Evolutionary conservation across 345 rosid species (phyloP).

Genomic region (Gossypium arboreum): DNA sequence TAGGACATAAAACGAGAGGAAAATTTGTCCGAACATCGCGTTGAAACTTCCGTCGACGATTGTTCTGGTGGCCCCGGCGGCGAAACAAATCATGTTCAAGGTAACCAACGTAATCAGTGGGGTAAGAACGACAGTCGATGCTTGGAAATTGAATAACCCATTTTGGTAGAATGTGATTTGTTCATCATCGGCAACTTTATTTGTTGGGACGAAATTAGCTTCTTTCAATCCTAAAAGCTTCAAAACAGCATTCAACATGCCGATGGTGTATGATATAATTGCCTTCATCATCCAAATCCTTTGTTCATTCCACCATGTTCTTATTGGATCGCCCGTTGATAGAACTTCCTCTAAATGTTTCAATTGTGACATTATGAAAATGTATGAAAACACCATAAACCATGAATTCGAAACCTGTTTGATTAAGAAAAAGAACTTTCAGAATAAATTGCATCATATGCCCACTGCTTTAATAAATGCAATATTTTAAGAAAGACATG

Average conservation of each 20-base stretch:
- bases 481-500: background rate
- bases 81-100: conserved; percentile 30
- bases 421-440: background rate
- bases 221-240: conserved; percentile 27
- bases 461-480: background rate
- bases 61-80: conserved; percentile 27
- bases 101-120: conserved; percentile 31
- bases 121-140: conserved; percentile 29
- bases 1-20: conserved; percentile 34
- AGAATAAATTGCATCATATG: background rate
- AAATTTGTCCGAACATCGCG: conserved; percentile 24
- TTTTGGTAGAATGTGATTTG: conserved; percentile 24
- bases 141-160: conserved; percentile 38
- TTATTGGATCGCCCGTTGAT: conserved; percentile 24
- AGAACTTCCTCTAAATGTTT: conserved; percentile 36
- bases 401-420: conserved; percentile 28
- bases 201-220: conserved; percentile 42
- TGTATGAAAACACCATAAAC: conserved; percentile 25
- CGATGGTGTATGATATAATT: conserved; percentile 21
- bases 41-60: conserved; percentile 19
- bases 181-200: conserved; percentile 32
- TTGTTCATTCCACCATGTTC: conserved; percentile 30
- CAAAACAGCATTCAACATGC: conserved; percentile 30
- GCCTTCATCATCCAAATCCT: conserved; percentile 45
- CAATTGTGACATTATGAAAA: conserved; percentile 22